phyloP scores from a whole-genome alignment of 805 yeast genomes.

The Phaffomyces thermotolerans region DNA sequence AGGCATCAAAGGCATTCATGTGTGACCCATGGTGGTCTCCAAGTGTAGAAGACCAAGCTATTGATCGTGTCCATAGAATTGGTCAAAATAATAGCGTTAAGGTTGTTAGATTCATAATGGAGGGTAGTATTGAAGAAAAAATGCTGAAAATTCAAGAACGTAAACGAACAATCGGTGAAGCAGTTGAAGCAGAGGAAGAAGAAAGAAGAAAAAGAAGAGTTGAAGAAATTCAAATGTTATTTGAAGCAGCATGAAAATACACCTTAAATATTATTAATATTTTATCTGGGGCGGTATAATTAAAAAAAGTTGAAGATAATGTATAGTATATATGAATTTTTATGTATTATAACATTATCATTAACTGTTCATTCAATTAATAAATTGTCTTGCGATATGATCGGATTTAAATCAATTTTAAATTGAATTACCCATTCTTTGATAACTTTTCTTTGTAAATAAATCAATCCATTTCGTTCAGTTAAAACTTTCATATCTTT shows the following conservation, averaged over 20 bases:
- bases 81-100: conserved; percentile 73
- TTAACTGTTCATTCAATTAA: conserved; percentile 1
- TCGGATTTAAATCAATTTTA: conserved; percentile 11
- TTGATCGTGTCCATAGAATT: conserved; percentile 84
- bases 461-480: conserved; percentile 17
- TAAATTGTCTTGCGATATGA: background rate
- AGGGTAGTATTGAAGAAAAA: conserved; percentile 77
- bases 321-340: background rate
- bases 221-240: conserved; percentile 64
- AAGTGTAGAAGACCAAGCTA: conserved; percentile 85
- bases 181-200: conserved; percentile 67
- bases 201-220: conserved; percentile 63
- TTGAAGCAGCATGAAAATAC: conserved; percentile 31
- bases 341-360: background rate
- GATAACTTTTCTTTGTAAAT: conserved; percentile 9
- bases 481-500: conserved; percentile 45
- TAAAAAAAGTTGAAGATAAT: conserved; percentile 1
- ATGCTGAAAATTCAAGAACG: conserved; percentile 85
- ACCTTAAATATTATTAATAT: no score
- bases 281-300: no score
- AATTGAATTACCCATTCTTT: conserved; percentile 13
- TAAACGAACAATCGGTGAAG: conserved; percentile 75
- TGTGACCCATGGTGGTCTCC: conserved; percentile 99
- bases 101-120: conserved; percentile 74
- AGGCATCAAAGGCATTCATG: conserved; percentile 77